phyloP scores from a whole-genome alignment of 2,329 filamentous ascomycete genomes.

The Botrytis aclada region DNA sequence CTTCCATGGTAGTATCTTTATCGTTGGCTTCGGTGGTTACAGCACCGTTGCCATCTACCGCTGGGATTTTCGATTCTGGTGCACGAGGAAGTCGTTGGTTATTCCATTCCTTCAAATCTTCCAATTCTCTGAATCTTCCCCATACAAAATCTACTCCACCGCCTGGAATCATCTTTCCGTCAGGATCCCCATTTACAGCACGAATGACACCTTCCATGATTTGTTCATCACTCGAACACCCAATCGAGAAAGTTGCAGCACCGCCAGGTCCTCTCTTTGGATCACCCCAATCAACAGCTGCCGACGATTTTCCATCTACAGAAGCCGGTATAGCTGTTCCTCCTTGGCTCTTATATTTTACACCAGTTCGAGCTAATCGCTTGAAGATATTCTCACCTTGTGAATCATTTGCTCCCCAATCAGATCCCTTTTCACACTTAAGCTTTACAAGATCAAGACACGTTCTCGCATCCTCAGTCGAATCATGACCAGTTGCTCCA shows the following conservation, averaged over 20 bases:
- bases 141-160: conserved; percentile 66
- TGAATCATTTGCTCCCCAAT: conserved; percentile 77
- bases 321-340: conserved; percentile 54
- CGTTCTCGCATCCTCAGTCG: conserved; percentile 85
- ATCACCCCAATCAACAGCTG: conserved; percentile 87
- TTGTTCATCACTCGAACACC: conserved; percentile 58
- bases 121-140: conserved; percentile 63
- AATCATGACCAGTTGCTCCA: conserved; percentile 68
- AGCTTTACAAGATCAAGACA: conserved; percentile 91
- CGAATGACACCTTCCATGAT: conserved; percentile 54
- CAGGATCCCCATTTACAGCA: conserved; percentile 56
- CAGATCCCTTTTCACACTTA: conserved; percentile 89
- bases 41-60: background rate
- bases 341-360: conserved; percentile 59
- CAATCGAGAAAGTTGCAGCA: conserved; percentile 55
- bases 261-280: conserved; percentile 59
- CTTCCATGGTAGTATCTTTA: background rate
- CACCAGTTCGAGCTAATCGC: conserved; percentile 65
- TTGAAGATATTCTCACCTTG: conserved; percentile 87
- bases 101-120: conserved; percentile 66
- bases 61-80: background rate
- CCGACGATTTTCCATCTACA: conserved; percentile 58
- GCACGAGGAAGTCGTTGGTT: conserved; percentile 42
- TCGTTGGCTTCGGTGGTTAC: background rate
- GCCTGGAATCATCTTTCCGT: conserved; percentile 54